Base-by-base conservation (phyloP, 176 grass and related monocot species). In the Eleusine indica region DNA sequence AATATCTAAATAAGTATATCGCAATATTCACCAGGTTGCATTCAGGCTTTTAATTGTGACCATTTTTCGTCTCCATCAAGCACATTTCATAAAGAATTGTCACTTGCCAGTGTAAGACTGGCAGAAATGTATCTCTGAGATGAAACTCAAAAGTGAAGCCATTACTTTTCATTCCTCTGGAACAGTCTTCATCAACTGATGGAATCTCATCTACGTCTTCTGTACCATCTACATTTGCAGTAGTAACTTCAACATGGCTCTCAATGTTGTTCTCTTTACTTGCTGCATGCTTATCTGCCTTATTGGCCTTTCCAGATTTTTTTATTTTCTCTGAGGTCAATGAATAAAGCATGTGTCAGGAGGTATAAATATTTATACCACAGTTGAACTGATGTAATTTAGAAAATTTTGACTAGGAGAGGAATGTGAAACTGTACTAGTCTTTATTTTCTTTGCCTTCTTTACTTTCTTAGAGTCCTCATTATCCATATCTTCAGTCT, bases 101-200 rank as follows among this genome's bases (percentile, higher is more conserved):
- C 18, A 80, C 63, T 66, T 16, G 30, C 0, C 63, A 66, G 48
- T 32, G 37, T 11, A 49, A 39, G 56, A 62, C 17, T 69, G 75
- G 40, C 10, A 79, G 51, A 46, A 70, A 44, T 15, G 38, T 43
- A 80, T 66, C 65, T 57, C 19, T 17, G 39, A 70, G 19, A 67
- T 60, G 5, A 72, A 74, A 30, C 49, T 64, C 19, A 75, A 70
- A 62, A 80, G 39, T 29, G 71, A 72, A 65, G 67, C 21, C 44
- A 61, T 75, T 95, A 99, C 96, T 99, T 94, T 92, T 91, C 87
- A 98, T 94, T 94, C 96, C 96, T 87, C 78, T 92, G 21, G 96
- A 94, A 81, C 60, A 89, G 84, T 96, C 96, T 83, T 92, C 93
- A 48, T 99, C 91, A 41, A 96, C 87, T 15, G 66, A 83, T 81